Percentiles rank a stretch among this genome's conserved stretches.
These are phyloP conservation scores for Nidularia pulvinata DNA, from an alignment of 768 basidiomycete species.

Conservation along the genomic window DNA sequence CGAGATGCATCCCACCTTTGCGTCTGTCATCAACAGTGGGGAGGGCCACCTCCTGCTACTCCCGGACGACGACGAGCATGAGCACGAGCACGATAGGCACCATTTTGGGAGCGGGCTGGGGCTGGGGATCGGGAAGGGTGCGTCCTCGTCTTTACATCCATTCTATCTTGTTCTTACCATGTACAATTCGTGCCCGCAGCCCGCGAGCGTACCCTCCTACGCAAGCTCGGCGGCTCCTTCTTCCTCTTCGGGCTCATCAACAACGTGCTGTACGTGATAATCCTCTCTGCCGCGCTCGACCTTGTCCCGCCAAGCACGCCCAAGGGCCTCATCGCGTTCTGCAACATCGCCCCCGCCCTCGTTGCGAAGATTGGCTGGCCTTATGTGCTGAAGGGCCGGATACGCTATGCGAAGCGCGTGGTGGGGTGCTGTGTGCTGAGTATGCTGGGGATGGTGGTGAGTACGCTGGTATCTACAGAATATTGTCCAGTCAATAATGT, in stretches of 20 bases:
- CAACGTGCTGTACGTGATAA: slow-evolving; percentile 96
- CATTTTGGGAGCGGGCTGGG: neutral
- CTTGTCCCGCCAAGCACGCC: slow-evolving; percentile 91
- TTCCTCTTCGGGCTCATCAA: slow-evolving; percentile 93
- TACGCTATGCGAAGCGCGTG: slow-evolving; percentile 78
- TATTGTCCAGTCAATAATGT: neutral
- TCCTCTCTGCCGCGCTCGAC: slow-evolving; percentile 94
- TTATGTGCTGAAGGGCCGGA: slow-evolving; percentile 83
- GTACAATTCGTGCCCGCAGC: slow-evolving; percentile 9
- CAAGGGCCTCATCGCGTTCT: slow-evolving; percentile 93
- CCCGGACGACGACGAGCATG: neutral
- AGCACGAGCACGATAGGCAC: neutral
- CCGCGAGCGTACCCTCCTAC: slow-evolving; percentile 24
- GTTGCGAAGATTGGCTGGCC: slow-evolving; percentile 92
- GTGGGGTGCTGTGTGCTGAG: slow-evolving; percentile 75
- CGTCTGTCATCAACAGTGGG: neutral
- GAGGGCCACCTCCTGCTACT: neutral
- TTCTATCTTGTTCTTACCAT: neutral
- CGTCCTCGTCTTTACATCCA: neutral
- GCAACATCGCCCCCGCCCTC: slow-evolving; percentile 90
- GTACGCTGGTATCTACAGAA: slow-evolving; percentile 18
- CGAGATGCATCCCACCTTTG: neutral
- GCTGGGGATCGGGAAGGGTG: neutral
- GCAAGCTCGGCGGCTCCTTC: slow-evolving; percentile 63
- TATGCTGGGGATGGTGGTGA: slow-evolving; percentile 85